Evolutionary conservation across 768 basidiomycete genomes (phyloP), one percentile per base, ranked within the genome.

Genomic region (Lentinula boryana): DNA sequence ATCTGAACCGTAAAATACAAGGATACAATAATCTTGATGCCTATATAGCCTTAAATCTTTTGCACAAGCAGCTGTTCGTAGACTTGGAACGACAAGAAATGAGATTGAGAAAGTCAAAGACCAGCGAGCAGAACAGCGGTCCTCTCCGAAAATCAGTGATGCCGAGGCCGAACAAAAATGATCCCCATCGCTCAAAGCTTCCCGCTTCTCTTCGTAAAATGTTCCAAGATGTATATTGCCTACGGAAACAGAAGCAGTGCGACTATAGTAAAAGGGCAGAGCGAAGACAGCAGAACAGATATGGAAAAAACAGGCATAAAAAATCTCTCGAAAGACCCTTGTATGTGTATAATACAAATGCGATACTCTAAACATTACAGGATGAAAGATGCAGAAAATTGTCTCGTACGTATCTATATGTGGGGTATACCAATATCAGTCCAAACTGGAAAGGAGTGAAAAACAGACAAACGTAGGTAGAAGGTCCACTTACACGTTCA

Each of bases 381-480:
- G 36, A 27, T 60, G 65, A 58, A 64, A 38, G 36, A 48, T 58
- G 64, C 60, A 27, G 57, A 67, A 38, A 76, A 82, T 76, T 83
- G 82, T 83, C 83, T 84, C 83, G 84, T 84, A 69, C 55, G 61
- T 65, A 64, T 70, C 65, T 69, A 71, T 65, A 63, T 67, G 64
- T 32, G 53, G 61, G 46, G 56, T 46, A 64, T 65, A 69, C 70
- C 68, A 69, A 66, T 70, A 67, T 16, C 27, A 32, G 33, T 32
- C 50, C 50, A 35, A 12, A 31, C 27, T 38, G 36, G 35, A 35
- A 16, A 40, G 36, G 40, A 54, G 64, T 69, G 72, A 72, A 76
- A 76, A 76, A 79, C 77, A 79, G 76, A 68, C 70, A 71, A 77
- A 72, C 74, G 74, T 75, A 76, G 68, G 76, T 77, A 80, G 77